These are phyloP conservation scores for Kwoniella dendrophila DNA, from an alignment of 768 basidiomycete species.

Conservation along the genomic window DNA sequence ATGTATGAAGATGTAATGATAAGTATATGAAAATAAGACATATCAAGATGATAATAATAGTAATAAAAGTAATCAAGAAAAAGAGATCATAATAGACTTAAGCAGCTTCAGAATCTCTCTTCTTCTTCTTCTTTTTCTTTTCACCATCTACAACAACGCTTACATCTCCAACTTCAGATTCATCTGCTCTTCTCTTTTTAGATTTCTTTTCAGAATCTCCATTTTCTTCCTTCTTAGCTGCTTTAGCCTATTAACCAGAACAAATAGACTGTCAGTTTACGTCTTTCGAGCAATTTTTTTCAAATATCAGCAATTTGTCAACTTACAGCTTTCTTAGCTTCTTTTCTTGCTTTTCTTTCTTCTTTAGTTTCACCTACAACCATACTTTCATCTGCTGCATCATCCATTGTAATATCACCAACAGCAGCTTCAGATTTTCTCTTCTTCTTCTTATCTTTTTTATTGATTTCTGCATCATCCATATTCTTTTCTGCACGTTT, in stretches of 20 bases:
- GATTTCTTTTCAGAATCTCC: slow-evolving; percentile 57
- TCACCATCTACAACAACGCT: slow-evolving; percentile 48
- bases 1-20: not conserved
- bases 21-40: not conserved
- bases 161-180: slow-evolving; percentile 36
- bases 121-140: slow-evolving; percentile 58
- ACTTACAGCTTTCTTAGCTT: slow-evolving; percentile 68
- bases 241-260: slow-evolving; percentile 45
- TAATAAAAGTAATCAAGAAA: not conserved
- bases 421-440: slow-evolving; percentile 61
- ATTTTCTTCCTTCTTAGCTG: slow-evolving; percentile 52
- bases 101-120: slow-evolving; percentile 44
- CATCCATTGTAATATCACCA: slow-evolving; percentile 53
- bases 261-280: not conserved
- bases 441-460: slow-evolving; percentile 64
- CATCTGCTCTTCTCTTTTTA: slow-evolving; percentile 57
- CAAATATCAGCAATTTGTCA: not conserved
- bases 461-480: slow-evolving; percentile 66
- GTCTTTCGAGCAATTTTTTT: not conserved
- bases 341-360: slow-evolving; percentile 71
- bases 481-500: slow-evolving; percentile 80
- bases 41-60: not conserved
- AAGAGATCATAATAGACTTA: slow-evolving; percentile 9
- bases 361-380: slow-evolving; percentile 69
- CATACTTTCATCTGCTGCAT: slow-evolving; percentile 55